These are phyloP conservation scores for Salix suchowensis DNA, from an alignment of 345 rosid genomes.

Conservation along the genomic window DNA sequence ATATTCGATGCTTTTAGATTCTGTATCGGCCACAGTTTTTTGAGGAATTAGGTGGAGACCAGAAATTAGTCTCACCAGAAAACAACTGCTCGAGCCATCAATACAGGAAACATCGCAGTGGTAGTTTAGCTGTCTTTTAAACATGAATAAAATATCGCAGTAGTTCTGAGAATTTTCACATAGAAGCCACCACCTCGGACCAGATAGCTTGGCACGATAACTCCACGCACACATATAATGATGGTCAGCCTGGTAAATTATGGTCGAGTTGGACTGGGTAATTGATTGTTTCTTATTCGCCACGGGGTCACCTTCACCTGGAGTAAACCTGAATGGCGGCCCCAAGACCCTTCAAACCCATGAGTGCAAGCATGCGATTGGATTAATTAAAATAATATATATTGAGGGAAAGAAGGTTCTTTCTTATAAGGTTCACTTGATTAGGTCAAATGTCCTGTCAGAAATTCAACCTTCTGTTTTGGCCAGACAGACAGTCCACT, in stretches of 20 bases:
- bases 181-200: conserved; percentile 31
- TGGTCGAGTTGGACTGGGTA: neutral
- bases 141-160: neutral
- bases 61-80: neutral
- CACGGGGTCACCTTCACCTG: neutral
- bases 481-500: neutral
- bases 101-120: neutral
- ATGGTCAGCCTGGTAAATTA: neutral
- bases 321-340: neutral
- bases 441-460: neutral
- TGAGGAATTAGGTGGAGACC: neutral
- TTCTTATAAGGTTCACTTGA: too few species aligned
- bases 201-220: conserved; percentile 5
- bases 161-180: conserved; percentile 3
- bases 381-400: neutral
- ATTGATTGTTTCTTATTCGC: neutral
- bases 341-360: neutral
- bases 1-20: neutral
- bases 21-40: neutral
- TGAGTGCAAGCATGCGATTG: neutral
- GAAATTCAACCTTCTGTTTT: neutral
- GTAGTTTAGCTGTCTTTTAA: neutral
- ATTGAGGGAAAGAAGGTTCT: too few species aligned
- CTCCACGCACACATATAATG: neutral
- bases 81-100: neutral